Conservation (phyloP, 768 basidiomycete genomes). For the Leccinum fibrillosum region DNA sequence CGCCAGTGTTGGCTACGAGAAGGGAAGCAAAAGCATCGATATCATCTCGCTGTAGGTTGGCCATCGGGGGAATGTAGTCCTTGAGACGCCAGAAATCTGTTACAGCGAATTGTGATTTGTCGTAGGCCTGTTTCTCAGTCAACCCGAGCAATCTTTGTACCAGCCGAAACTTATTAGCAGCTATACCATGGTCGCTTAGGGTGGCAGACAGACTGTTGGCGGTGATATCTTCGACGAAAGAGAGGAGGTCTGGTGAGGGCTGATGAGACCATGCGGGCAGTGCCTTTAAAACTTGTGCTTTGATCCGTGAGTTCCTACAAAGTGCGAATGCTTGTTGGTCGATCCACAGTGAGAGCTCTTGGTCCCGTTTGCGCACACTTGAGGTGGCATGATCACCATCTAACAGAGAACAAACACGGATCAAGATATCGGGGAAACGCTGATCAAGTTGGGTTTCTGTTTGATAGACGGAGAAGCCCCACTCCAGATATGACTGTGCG, state of each 20-base stretch:
- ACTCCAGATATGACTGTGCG: slow-evolving; percentile 76
- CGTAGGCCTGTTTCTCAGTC: slow-evolving; percentile 37
- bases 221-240: slow-evolving; percentile 44
- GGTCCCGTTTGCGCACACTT: slow-evolving; percentile 35
- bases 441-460: slow-evolving; percentile 40
- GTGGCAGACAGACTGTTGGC: slow-evolving; percentile 48
- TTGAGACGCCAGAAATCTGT: slow-evolving; percentile 85
- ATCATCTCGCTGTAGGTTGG: slow-evolving; percentile 61
- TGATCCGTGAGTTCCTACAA: slow-evolving; percentile 35
- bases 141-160: slow-evolving; percentile 61
- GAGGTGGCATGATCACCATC: slow-evolving; percentile 47
- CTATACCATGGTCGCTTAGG: slow-evolving; percentile 56
- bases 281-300: slow-evolving; percentile 48
- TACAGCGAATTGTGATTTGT: slow-evolving; percentile 46
- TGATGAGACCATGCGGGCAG: slow-evolving; percentile 76
- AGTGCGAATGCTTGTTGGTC: slow-evolving; percentile 51
- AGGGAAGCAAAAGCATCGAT: slow-evolving; percentile 70
- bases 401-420: slow-evolving; percentile 62
- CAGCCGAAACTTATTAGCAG: slow-evolving; percentile 74
- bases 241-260: slow-evolving; percentile 45
- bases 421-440: slow-evolving; percentile 61
- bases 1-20: slow-evolving; percentile 55
- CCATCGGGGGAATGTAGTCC: slow-evolving; percentile 59
- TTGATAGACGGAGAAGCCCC: slow-evolving; percentile 62
- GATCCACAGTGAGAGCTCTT: slow-evolving; percentile 59